Evolutionary conservation across 306 rosid genomes (phyloP), one percentile per base, ranked within the genome.

Genomic region (Acacia acuminata): DNA sequence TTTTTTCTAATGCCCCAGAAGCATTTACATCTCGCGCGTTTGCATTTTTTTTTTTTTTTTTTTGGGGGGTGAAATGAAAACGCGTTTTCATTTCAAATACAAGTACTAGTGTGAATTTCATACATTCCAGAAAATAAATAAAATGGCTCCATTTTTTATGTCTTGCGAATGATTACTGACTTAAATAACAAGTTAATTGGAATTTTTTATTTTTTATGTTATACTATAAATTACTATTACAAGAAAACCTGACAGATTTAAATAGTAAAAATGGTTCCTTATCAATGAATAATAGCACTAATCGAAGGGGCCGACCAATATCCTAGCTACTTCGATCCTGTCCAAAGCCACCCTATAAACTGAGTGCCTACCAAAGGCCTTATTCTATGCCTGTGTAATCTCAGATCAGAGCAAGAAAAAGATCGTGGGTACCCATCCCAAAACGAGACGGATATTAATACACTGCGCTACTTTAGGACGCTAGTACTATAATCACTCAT

Each of bases 341-440:
- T 40, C 74, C 27, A 20, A 43, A 69, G 53, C 74, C 74, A 69
- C 74, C 74, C 74, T 69, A 69, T 69, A 5, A 19, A 20, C 34
- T 69, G 53, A n/a, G 42, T n/a, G 25, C 50, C 47, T 69, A 12
- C 51, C 74, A n/a, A 25, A 3, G 74, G 19, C 74, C 27, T 53
- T 51, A 25, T 34, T 16, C 56, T 2, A 10, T 43, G 77, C 63
- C 65, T 47, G 69, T 30, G 42, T 13, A 40, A 71, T 76, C 40
- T 76, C 40, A 71, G 48, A 77, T 69, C 25, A 61, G 63, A n/a
- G 73, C 77, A 67, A 15, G 56, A 22, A 48, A 60, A 36, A 64
- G 48, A 77, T 43, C 34, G 32, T 38, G 30, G 63, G 63, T 48
- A 36, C 48, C 43, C 77, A 48, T 38, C 51, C 56, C 48, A 44